Percentiles rank a stretch among this genome's conserved stretches.
Evolutionary conservation across 2,329 filamentous ascomycete genomes (phyloP).

Genomic region (Fusarium oligoseptatum): DNA sequence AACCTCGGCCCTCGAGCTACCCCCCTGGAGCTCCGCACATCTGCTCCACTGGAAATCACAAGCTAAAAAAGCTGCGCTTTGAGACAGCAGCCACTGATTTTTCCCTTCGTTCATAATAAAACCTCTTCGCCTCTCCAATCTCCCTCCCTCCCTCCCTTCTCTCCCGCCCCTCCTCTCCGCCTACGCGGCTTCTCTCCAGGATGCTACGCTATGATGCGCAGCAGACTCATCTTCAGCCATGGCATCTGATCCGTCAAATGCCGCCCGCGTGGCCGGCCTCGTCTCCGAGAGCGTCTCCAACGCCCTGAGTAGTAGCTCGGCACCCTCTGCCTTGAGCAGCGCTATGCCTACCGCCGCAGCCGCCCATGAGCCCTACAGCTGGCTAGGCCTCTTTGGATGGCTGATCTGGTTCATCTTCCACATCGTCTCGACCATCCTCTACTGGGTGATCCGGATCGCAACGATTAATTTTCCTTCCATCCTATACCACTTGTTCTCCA

Average conservation of each 20-base stretch:
- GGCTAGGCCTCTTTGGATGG: slow-evolving; percentile 70
- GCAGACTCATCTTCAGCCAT: slow-evolving; percentile 52
- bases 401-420: slow-evolving; percentile 69
- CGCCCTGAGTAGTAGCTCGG: slow-evolving; percentile 51
- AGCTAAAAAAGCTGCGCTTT: slow-evolving; percentile 45
- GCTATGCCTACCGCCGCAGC: slow-evolving; percentile 48
- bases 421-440: slow-evolving; percentile 70
- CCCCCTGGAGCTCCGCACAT: slow-evolving; percentile 42
- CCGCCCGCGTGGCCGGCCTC: slow-evolving; percentile 50
- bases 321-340: slow-evolving; percentile 57
- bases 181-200: slow-evolving; percentile 47
- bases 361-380: slow-evolving; percentile 61
- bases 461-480: slow-evolving; percentile 92
- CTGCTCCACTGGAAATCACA: slow-evolving; percentile 37
- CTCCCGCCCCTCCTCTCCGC: slow-evolving; percentile 36
- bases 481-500: slow-evolving; percentile 90
- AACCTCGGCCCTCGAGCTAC: slow-evolving; percentile 45
- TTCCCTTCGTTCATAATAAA: slow-evolving; percentile 41
- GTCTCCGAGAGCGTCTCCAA: slow-evolving; percentile 51
- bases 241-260: slow-evolving; percentile 58
- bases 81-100: slow-evolving; percentile 38
- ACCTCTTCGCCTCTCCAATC: slow-evolving; percentile 31
- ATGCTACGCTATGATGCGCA: slow-evolving; percentile 53
- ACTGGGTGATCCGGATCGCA: slow-evolving; percentile 86
- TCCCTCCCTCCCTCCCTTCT: slow-evolving; percentile 13